Evolutionary conservation across 495 filamentous ascomycete species (phyloP).

Genomic region (Extremus antarcticus): DNA sequence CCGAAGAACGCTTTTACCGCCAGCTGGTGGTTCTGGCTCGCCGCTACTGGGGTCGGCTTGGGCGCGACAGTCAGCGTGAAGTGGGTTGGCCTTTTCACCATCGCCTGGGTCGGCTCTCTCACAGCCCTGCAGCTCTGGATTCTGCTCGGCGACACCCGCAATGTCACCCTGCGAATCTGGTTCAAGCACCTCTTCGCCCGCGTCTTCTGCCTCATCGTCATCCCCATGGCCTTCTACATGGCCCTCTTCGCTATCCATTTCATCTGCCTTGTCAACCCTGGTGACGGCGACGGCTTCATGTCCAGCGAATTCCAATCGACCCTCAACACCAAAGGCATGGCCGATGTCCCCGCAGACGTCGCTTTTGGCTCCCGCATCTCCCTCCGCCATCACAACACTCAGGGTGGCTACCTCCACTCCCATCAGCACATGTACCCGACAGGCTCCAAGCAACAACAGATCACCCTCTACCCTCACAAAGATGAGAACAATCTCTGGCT

Average conservation of each 20-base stretch:
- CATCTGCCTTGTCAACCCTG: slow-evolving; percentile 80
- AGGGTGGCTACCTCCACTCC: slow-evolving; percentile 94
- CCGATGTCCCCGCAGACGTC: slow-evolving; percentile 86
- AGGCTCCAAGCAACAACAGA: slow-evolving; percentile 95
- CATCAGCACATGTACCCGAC: slow-evolving; percentile 95
- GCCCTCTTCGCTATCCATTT: slow-evolving; percentile 96
- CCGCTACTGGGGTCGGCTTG: slow-evolving; percentile 71
- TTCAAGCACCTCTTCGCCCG: slow-evolving; percentile 92
- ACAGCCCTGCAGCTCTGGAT: slow-evolving; percentile 91
- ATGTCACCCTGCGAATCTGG: slow-evolving; percentile 73
- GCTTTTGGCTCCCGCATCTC: slow-evolving; percentile 75
- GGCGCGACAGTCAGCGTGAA: slow-evolving; percentile 93
- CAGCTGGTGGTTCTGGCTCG: slow-evolving; percentile 97
- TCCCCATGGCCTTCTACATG: slow-evolving; percentile 84
- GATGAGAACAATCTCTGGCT: slow-evolving; percentile 96
- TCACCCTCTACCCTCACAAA: slow-evolving; percentile 97
- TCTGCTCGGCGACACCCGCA: slow-evolving; percentile 75
- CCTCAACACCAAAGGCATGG: slow-evolving; percentile 90
- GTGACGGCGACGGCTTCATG: slow-evolving; percentile 98
- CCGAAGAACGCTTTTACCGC: slow-evolving; percentile 72
- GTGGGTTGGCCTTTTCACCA: slow-evolving; percentile 98
- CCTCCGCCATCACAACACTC: slow-evolving; percentile 89
- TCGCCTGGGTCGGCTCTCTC: slow-evolving; percentile 91
- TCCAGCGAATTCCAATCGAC: slow-evolving; percentile 98
- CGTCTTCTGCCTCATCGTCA: slow-evolving; percentile 82